Conservation (phyloP, 1,284 basidiomycete genomes). For the Agaricales sp. region DNA sequence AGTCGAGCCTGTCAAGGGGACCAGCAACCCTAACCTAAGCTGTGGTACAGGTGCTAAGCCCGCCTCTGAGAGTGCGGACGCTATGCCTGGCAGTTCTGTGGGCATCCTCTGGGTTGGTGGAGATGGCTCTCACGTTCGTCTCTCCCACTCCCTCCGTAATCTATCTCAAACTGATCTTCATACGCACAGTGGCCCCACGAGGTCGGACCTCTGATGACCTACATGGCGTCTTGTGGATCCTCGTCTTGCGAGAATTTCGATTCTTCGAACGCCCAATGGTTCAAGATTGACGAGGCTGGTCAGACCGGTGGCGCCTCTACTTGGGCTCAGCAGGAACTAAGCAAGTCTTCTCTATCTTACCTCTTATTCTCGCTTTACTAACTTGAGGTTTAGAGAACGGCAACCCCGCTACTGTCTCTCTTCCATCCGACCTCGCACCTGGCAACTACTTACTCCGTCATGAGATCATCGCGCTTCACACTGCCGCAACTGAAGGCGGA, state of each 20-base stretch:
- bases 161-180: background rate
- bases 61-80: conserved; percentile 25
- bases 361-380: too few species aligned
- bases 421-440: conserved; percentile 33
- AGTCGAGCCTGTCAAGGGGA: conserved; percentile 30
- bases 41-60: conserved; percentile 31
- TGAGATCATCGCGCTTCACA: conserved; percentile 46
- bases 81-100: conserved; percentile 28
- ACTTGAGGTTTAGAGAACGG: conserved; percentile 13
- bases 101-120: conserved; percentile 23
- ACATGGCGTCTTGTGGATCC: conserved; percentile 24
- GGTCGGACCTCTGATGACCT: conserved; percentile 27
- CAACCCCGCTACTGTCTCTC: conserved; percentile 25
- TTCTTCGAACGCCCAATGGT: conserved; percentile 24
- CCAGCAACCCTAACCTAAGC: conserved; percentile 25
- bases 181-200: conserved; percentile 24
- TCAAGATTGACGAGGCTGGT: conserved; percentile 28
- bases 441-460: conserved; percentile 46
- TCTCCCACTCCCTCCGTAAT: background rate
- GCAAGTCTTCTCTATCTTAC: too few species aligned
- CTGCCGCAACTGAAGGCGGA: conserved; percentile 28
- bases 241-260: conserved; percentile 23
- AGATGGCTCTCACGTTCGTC: conserved; percentile 17
- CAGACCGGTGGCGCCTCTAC: background rate
- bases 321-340: conserved; percentile 1